phyloP scores from a whole-genome alignment of 2,329 filamentous ascomycete species.

The Fusarium pseudoanthophilum region DNA sequence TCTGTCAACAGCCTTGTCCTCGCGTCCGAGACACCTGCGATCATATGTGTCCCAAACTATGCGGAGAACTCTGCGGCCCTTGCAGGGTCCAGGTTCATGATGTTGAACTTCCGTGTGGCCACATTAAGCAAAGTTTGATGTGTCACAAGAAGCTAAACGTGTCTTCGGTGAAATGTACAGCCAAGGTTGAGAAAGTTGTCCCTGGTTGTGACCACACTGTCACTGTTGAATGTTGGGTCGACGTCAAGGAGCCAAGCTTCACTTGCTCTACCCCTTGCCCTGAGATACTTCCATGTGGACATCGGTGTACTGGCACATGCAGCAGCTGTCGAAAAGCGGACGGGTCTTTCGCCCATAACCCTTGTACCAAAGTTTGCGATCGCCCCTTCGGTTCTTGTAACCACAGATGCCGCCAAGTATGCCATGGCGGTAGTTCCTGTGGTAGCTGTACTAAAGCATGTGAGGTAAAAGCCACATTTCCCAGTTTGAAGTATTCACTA shows the following conservation, averaged over 20 bases:
- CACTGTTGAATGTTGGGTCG: constrained; percentile 1
- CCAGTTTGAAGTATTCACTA: neutral
- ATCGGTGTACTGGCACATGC: constrained; percentile 27
- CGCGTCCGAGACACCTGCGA: constrained; percentile 54
- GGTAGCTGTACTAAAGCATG: constrained; percentile 69
- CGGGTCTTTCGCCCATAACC: constrained; percentile 52
- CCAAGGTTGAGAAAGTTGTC: constrained; percentile 2
- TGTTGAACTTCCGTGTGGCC: constrained; percentile 35
- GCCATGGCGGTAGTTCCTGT: constrained; percentile 26
- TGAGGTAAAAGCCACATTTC: constrained; percentile 44
- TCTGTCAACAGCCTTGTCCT: constrained; percentile 57
- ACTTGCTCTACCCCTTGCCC: constrained; percentile 40
- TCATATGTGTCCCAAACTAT: constrained; percentile 55
- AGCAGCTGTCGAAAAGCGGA: neutral
- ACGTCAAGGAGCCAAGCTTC: constrained; percentile 10
- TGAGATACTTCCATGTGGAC: constrained; percentile 53
- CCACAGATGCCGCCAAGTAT: constrained; percentile 60
- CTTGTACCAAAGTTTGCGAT: constrained; percentile 53
- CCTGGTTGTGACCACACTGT: constrained; percentile 12
- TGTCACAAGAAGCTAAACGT: constrained; percentile 12
- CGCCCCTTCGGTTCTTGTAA: constrained; percentile 63
- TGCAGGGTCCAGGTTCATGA: constrained; percentile 17
- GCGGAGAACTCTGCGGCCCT: constrained; percentile 54
- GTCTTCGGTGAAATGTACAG: neutral
- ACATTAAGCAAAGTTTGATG: neutral